phyloP scores from a whole-genome alignment of 2,329 filamentous ascomycete species.

The Pseudocercospora fuligena region DNA sequence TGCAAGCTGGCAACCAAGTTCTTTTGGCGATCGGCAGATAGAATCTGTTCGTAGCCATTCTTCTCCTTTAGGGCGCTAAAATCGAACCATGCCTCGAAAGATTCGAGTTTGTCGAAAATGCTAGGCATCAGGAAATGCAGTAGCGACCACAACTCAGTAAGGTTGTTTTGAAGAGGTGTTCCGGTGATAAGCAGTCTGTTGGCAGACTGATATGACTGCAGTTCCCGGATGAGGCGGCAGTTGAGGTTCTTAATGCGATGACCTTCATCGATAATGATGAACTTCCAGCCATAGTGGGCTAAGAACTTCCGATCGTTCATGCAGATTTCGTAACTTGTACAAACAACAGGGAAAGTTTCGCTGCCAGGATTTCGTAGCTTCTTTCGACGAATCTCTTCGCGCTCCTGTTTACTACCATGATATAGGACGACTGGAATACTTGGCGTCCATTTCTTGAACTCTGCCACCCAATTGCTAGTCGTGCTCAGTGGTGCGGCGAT shows the following conservation, averaged over 20 bases:
- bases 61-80: conserved; percentile 91
- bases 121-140: conserved; percentile 91
- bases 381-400: conserved; percentile 76
- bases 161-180: conserved; percentile 92
- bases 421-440: conserved; percentile 87
- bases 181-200: conserved; percentile 92
- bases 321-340: conserved; percentile 95
- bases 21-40: conserved; percentile 77
- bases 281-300: conserved; percentile 88
- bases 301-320: conserved; percentile 85
- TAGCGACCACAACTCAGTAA: conserved; percentile 92
- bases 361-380: conserved; percentile 72
- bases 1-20: conserved; percentile 87
- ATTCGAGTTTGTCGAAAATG: conserved; percentile 90
- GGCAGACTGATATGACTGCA: conserved; percentile 86
- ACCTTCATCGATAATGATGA: conserved; percentile 97
- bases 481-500: conserved; percentile 91
- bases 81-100: conserved; percentile 96
- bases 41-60: conserved; percentile 74
- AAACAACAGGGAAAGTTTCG: conserved; percentile 82
- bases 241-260: conserved; percentile 98
- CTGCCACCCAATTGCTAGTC: conserved; percentile 92
- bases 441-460: conserved; percentile 90
- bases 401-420: conserved; percentile 79
- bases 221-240: conserved; percentile 84